Evolutionary conservation across 768 basidiomycete genomes (phyloP).

Genomic region (Agrocybe praecox): DNA sequence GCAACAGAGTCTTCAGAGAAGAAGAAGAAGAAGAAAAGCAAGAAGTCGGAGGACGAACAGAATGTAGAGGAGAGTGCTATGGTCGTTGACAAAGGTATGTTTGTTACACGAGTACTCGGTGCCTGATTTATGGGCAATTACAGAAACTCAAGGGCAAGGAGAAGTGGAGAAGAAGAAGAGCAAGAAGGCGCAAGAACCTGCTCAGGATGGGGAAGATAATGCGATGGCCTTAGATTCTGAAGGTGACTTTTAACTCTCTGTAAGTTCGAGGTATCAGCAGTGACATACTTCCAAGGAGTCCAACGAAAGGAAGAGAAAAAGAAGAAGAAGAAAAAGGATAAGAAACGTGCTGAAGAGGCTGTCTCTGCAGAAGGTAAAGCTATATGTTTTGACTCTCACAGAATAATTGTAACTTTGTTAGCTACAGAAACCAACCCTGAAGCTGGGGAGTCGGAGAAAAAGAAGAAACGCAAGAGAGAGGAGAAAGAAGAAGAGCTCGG

Average conservation of each 20-base stretch:
- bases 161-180: neutral
- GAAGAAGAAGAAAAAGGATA: constrained; percentile 27
- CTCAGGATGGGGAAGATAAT: neutral
- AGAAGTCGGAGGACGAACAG: constrained; percentile 12
- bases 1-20: constrained; percentile 12
- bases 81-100: constrained; percentile 23
- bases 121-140: neutral
- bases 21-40: constrained; percentile 26
- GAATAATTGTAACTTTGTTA: neutral
- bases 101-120: neutral
- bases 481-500: constrained; percentile 38
- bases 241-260: neutral
- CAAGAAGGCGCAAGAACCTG: neutral
- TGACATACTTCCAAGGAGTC: neutral
- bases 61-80: constrained; percentile 14
- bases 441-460: constrained; percentile 18
- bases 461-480: constrained; percentile 44
- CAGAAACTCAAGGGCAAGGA: neutral
- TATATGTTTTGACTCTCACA: neutral
- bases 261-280: neutral
- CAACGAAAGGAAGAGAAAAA: neutral
- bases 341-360: constrained; percentile 17
- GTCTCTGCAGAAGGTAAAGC: constrained; percentile 24
- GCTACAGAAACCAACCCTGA: neutral
- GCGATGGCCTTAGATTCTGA: neutral